These are phyloP conservation scores for Biscogniauxia marginata DNA, from an alignment of 2,329 filamentous ascomycete genomes.

Conservation along the genomic window DNA sequence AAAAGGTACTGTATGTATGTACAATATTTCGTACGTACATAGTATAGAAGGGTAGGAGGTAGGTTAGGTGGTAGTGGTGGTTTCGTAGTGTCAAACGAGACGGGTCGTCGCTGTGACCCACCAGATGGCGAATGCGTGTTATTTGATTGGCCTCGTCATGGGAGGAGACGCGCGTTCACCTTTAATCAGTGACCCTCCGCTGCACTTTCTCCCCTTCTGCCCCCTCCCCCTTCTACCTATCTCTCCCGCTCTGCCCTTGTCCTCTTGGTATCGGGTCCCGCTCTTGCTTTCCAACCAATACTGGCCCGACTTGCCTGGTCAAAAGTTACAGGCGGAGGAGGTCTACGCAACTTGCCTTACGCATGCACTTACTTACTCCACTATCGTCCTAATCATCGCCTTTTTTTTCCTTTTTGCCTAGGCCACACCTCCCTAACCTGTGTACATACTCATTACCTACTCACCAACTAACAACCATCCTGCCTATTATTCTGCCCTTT, in stretches of 20 bases:
- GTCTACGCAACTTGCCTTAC: slow-evolving; percentile 15
- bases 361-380: slow-evolving; percentile 6
- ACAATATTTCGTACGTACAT: not conserved
- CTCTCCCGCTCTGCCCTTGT: slow-evolving; percentile 14
- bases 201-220: not conserved
- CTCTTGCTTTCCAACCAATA: slow-evolving; percentile 3
- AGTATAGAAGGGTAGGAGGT: not conserved
- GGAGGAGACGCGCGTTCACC: slow-evolving; percentile 30
- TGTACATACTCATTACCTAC: slow-evolving; percentile 1
- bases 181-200: not conserved
- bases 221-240: slow-evolving; percentile 15
- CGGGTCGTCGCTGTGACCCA: slow-evolving; percentile 10
- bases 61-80: not conserved
- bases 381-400: not conserved
- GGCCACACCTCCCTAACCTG: not conserved
- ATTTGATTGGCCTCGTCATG: slow-evolving; percentile 22
- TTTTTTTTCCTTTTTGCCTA: slow-evolving; percentile 1
- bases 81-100: not conserved
- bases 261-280: not conserved
- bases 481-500: not conserved
- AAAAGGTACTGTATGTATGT: no score
- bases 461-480: not conserved
- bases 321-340: slow-evolving; percentile 16
- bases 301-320: slow-evolving; percentile 6
- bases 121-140: slow-evolving; percentile 12